A percentile compares a stretch with the other conserved stretches of the same genome.
These are phyloP conservation scores for Xerocomellus chrysenteron DNA, from an alignment of 768 basidiomycete genomes.

Conservation along the genomic window DNA sequence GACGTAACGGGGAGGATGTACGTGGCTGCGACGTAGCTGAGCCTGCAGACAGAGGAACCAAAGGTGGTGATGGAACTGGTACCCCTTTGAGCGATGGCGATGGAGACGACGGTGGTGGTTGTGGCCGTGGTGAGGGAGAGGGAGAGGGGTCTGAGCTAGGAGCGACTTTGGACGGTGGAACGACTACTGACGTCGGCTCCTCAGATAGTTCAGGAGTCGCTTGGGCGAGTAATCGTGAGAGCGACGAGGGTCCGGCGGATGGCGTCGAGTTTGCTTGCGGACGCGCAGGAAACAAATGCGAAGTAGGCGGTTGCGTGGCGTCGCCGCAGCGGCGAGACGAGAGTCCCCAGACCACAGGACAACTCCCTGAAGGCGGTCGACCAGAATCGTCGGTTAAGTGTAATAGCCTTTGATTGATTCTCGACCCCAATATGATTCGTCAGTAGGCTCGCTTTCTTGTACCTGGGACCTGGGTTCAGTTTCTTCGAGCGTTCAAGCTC, in stretches of 20 bases:
- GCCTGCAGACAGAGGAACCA: slow-evolving; percentile 30
- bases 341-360: too few species aligned
- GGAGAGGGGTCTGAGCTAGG: background rate
- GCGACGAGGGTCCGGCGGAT: slow-evolving; percentile 70
- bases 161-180: slow-evolving; percentile 28
- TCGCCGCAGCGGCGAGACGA: too few species aligned
- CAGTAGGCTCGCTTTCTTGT: too few species aligned
- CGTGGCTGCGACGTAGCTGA: slow-evolving; percentile 31
- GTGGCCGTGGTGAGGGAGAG: slow-evolving; percentile 33
- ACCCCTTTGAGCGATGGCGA: slow-evolving; percentile 1
- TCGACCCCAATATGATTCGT: background rate
- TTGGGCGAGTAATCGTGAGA: slow-evolving; percentile 78
- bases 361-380: too few species aligned
- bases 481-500: background rate
- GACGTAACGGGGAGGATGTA: slow-evolving; percentile 60
- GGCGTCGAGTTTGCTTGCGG: slow-evolving; percentile 67
- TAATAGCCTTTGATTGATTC: background rate
- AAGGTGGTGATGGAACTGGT: slow-evolving; percentile 3
- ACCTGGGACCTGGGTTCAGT: too few species aligned
- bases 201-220: slow-evolving; percentile 48
- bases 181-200: slow-evolving; percentile 23
- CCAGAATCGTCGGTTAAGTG: background rate
- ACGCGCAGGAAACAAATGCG: slow-evolving; percentile 64
- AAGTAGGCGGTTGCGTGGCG: slow-evolving; percentile 62
- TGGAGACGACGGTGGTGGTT: slow-evolving; percentile 30